phyloP scores from a whole-genome alignment of 139 green algal species.

The Coelastrella sp. region DNA sequence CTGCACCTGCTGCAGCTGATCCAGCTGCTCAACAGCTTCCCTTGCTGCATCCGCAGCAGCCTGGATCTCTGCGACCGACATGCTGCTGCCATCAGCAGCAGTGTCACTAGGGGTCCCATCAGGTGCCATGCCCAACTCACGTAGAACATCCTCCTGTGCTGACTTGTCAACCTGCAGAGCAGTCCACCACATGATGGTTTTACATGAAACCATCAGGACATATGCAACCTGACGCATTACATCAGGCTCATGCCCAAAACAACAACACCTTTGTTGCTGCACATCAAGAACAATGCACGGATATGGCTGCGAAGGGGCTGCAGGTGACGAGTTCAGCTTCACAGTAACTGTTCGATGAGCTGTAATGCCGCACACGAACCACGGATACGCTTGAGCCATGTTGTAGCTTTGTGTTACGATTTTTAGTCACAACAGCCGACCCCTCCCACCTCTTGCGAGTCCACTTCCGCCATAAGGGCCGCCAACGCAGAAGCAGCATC shows the following conservation, averaged over 20 bases:
- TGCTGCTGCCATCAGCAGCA: neutral
- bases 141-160: neutral
- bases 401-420: no score
- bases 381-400: no score
- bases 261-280: no score
- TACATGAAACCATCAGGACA: neutral
- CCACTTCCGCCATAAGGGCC: conserved; percentile 39
- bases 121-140: neutral
- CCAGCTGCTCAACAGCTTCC: conserved; percentile 19
- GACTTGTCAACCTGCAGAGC: neutral
- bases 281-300: no score
- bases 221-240: neutral
- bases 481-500: conserved; percentile 32
- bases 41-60: conserved; percentile 22
- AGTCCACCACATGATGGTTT: no score
- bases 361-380: no score
- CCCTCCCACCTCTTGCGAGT: neutral
- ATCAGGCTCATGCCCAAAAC: no score
- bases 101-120: neutral
- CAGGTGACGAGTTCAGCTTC: no score
- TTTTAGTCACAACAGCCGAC: neutral
- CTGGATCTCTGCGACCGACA: conserved; percentile 5
- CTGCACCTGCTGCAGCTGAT: no score
- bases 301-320: no score
- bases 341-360: no score